These are phyloP conservation scores for Eruca vesicaria DNA, from an alignment of 441 rosid genomes.

Conservation along the genomic window DNA sequence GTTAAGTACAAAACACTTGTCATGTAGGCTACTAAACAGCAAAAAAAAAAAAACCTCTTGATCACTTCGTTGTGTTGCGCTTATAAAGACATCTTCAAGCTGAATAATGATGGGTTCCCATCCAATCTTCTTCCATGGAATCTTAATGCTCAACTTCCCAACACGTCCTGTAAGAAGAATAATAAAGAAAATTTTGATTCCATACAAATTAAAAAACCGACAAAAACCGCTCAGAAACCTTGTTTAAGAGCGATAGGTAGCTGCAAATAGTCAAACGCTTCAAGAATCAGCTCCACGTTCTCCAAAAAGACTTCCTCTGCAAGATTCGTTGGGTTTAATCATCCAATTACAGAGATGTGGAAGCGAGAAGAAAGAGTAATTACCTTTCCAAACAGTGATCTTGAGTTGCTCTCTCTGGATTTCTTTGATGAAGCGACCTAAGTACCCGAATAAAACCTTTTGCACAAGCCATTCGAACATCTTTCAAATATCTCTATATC, in stretches of 20 bases:
- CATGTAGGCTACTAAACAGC: background rate
- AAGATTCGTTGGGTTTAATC: conserved; percentile 12
- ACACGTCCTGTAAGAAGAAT: conserved; percentile 48
- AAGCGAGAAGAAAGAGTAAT: background rate
- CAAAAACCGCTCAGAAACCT: conserved; percentile 35
- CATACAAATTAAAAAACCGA: background rate
- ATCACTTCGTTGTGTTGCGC: conserved; percentile 72
- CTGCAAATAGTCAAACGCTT: conserved; percentile 90
- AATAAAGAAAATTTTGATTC: background rate
- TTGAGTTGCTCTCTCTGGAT: conserved; percentile 79
- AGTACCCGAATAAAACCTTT: conserved; percentile 65
- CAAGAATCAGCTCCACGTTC: conserved; percentile 83
- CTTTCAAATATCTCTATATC: background rate
- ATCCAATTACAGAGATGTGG: conserved; percentile 6
- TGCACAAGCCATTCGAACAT: conserved; percentile 82
- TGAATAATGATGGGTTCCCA: conserved; percentile 72
- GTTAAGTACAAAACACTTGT: background rate
- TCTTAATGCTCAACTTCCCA: conserved; percentile 74
- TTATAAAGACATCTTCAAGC: conserved; percentile 76
- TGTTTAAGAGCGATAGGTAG: conserved; percentile 78
- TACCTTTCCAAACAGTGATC: conserved; percentile 74
- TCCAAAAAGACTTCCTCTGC: conserved; percentile 66
- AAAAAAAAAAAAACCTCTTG: conserved; percentile 49
- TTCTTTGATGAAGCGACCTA: conserved; percentile 86
- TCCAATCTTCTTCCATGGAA: conserved; percentile 87